phyloP scores from a whole-genome alignment of 805 yeast genomes.

The Ogataea philodendri region DNA sequence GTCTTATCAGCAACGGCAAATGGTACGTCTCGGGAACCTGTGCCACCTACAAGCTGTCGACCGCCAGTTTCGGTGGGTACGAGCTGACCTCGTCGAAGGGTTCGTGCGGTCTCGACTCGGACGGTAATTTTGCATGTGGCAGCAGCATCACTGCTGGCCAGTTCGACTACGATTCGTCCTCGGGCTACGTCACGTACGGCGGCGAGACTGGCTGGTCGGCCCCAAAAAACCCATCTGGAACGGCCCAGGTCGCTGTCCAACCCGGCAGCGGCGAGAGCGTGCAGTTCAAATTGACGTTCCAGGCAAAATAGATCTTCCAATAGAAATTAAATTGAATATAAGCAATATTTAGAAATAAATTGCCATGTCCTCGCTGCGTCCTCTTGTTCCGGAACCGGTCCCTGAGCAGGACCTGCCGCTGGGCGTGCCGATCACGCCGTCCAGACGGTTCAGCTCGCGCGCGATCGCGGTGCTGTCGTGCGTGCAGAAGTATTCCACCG shows the following conservation, averaged over 20 bases:
- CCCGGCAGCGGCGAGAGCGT: constrained; percentile 42
- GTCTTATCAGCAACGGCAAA: constrained; percentile 80
- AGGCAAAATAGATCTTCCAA: constrained; percentile 8
- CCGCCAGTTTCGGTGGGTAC: constrained; percentile 71
- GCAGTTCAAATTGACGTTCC: constrained; percentile 39
- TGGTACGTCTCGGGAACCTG: constrained; percentile 85
- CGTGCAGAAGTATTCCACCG: constrained; percentile 63
- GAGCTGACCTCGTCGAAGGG: constrained; percentile 71
- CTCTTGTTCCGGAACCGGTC: constrained; percentile 25
- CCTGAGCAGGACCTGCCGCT: constrained; percentile 13
- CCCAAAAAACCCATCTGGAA: constrained; percentile 40
- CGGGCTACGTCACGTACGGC: constrained; percentile 53
- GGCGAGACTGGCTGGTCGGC: constrained; percentile 65
- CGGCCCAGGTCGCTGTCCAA: constrained; percentile 47
- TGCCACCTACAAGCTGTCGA: constrained; percentile 63
- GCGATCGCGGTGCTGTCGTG: too few relatives aligned
- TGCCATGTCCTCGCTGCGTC: constrained; percentile 6
- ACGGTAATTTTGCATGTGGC: constrained; percentile 33
- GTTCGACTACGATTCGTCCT: constrained; percentile 51
- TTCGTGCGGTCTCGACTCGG: constrained; percentile 52
- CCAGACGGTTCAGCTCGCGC: too few relatives aligned
- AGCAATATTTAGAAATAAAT: too few relatives aligned
- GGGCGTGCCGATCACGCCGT: constrained; percentile 21
- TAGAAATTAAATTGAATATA: too few relatives aligned
- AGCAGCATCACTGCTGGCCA: constrained; percentile 45